Conservation (phyloP, 345 rosid species). For the Iberis pinnata region DNA sequence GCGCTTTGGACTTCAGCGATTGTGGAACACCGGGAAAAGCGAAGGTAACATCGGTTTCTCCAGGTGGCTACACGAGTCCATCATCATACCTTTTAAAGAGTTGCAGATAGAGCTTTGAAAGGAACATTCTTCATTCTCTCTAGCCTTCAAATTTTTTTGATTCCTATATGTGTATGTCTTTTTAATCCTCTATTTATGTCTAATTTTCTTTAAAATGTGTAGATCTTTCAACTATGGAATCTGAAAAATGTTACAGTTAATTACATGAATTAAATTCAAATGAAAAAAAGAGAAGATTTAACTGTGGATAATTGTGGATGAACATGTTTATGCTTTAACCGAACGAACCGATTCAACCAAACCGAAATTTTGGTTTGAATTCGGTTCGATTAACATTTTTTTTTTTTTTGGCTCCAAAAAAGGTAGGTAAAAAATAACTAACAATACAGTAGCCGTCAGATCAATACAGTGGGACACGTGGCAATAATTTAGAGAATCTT, state of each 20-base stretch:
- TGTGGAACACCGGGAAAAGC: slow-evolving; percentile 76
- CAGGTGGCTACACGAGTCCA: slow-evolving; percentile 52
- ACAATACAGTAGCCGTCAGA: no score
- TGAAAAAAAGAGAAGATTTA: no score
- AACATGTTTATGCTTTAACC: no score
- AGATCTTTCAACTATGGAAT: slow-evolving; percentile 22
- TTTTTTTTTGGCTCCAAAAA: neutral
- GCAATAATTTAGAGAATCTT: no score
- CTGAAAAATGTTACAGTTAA: no score
- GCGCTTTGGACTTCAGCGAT: slow-evolving; percentile 85
- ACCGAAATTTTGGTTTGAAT: neutral
- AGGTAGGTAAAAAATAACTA: neutral
- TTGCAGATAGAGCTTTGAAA: slow-evolving; percentile 49
- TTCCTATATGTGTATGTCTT: slow-evolving; percentile 21
- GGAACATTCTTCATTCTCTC: slow-evolving; percentile 3
- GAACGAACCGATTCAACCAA: no score
- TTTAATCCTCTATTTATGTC: neutral
- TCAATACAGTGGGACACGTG: no score
- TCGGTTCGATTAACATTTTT: neutral
- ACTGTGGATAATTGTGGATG: no score
- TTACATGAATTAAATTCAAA: no score
- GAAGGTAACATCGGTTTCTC: slow-evolving; percentile 42
- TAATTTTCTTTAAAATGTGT: slow-evolving; percentile 2
- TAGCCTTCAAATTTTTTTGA: slow-evolving; percentile 17
- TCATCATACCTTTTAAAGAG: slow-evolving; percentile 75